phyloP scores from a whole-genome alignment of 345 rosid genomes.

The Euclidium syriacum region DNA sequence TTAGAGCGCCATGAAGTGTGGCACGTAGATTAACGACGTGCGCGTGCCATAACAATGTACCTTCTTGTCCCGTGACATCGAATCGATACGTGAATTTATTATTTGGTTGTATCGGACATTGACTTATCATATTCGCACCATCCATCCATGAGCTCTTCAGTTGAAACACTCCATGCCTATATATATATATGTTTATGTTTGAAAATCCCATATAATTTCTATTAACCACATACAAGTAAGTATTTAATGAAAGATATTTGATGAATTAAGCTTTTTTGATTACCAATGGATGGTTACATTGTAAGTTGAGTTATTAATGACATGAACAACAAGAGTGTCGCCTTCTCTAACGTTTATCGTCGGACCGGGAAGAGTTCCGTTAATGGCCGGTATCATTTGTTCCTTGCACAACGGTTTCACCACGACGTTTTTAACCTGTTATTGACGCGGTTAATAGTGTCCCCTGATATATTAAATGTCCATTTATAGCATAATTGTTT shows the following conservation, averaged over 20 bases:
- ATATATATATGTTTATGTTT: background rate
- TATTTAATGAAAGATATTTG: background rate
- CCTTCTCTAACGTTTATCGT: conserved; percentile 59
- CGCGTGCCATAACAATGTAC: conserved; percentile 50
- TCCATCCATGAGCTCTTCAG: conserved; percentile 38
- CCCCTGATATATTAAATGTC: background rate
- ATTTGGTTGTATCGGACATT: conserved; percentile 39
- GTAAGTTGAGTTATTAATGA: conserved; percentile 64
- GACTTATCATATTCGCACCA: conserved; percentile 34
- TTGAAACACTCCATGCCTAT: conserved; percentile 46
- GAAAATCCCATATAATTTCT: background rate
- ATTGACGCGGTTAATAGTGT: background rate
- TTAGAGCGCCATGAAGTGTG: conserved; percentile 42
- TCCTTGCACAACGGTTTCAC: conserved; percentile 44
- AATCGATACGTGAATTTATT: conserved; percentile 34
- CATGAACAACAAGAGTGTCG: conserved; percentile 65
- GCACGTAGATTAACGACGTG: conserved; percentile 33
- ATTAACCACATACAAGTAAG: background rate
- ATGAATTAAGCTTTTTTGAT: background rate
- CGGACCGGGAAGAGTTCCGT: conserved; percentile 76
- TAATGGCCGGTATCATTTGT: conserved; percentile 57
- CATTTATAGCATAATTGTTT: too few relatives aligned
- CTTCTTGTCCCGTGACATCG: conserved; percentile 35
- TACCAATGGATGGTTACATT: conserved; percentile 86
- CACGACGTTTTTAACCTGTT: conserved; percentile 56